phyloP scores from a whole-genome alignment of 495 filamentous ascomycete species.

The Aspergillus saccharolyticus region DNA sequence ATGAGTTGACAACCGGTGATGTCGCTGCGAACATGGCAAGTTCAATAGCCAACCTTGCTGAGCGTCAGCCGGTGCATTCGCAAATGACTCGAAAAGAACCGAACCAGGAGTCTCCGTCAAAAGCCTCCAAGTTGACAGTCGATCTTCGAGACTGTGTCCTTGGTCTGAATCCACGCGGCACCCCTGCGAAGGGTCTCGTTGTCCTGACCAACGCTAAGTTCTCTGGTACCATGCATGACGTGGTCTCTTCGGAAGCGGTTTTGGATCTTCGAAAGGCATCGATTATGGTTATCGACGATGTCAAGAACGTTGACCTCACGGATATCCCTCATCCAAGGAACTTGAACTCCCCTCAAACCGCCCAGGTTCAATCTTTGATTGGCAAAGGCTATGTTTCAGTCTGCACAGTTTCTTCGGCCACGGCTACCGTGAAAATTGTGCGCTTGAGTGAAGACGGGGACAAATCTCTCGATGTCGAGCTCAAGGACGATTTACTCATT shows the following conservation, averaged over 20 bases:
- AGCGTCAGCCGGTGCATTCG: conserved; percentile 35
- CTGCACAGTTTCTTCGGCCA: conserved; percentile 75
- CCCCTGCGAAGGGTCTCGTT: conserved; percentile 66
- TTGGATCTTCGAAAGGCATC: conserved; percentile 73
- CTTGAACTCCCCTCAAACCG: conserved; percentile 45
- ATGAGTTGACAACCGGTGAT: conserved; percentile 66
- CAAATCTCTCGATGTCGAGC: conserved; percentile 69
- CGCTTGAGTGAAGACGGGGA: conserved; percentile 47
- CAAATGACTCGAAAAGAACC: conserved; percentile 14
- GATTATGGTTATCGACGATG: conserved; percentile 78
- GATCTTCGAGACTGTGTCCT: conserved; percentile 72
- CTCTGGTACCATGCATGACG: conserved; percentile 54
- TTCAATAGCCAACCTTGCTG: conserved; percentile 73
- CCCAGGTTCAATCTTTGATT: conserved; percentile 62
- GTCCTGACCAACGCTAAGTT: conserved; percentile 75
- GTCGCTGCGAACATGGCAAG: conserved; percentile 69
- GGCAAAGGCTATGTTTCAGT: conserved; percentile 76
- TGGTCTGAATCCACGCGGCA: conserved; percentile 77
- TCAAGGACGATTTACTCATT: conserved; percentile 79
- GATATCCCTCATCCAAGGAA: conserved; percentile 44
- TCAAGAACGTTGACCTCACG: conserved; percentile 43
- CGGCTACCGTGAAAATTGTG: conserved; percentile 54
- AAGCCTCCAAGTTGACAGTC: conserved; percentile 64
- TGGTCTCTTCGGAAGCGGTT: conserved; percentile 53
- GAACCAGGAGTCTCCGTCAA: conserved; percentile 24